Percentiles rank a stretch among this genome's conserved stretches.
These are phyloP conservation scores for Pseudofabraea citricarpa DNA, from an alignment of 2,329 filamentous ascomycete genomes.

Conservation along the genomic window DNA sequence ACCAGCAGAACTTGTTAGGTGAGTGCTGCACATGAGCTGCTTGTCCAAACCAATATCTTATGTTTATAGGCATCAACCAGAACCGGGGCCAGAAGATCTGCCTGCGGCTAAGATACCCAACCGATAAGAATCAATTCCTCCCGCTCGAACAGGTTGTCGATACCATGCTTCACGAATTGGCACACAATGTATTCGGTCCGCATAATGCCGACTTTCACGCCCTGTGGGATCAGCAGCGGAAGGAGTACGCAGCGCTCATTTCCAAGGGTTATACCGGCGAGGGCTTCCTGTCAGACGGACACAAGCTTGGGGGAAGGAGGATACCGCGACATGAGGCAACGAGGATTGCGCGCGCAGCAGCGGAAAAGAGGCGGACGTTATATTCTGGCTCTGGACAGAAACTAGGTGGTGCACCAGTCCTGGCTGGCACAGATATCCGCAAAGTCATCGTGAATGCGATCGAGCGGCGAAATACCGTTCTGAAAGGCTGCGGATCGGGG, in stretches of 20 bases:
- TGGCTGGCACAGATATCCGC: conserved; percentile 64
- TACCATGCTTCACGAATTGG: conserved; percentile 91
- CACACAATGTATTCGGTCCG: conserved; percentile 79
- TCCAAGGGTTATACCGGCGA: conserved; percentile 87
- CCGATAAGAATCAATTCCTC: conserved; percentile 72
- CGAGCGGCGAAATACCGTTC: conserved; percentile 60
- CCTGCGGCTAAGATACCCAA: conserved; percentile 72
- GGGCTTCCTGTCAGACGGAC: conserved; percentile 74
- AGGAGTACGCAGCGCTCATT: conserved; percentile 73
- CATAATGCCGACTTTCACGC: conserved; percentile 81
- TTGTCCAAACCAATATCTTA: not conserved
- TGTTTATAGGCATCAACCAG: conserved; percentile 65
- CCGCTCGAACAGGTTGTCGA: conserved; percentile 77
- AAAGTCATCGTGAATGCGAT: conserved; percentile 68
- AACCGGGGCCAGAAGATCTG: conserved; percentile 75
- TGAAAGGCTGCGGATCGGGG: conserved; percentile 66
- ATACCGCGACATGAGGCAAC: conserved; percentile 71
- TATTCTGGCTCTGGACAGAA: conserved; percentile 62
- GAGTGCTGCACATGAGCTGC: conserved; percentile 12
- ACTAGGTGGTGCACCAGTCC: conserved; percentile 59
- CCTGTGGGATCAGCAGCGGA: conserved; percentile 83
- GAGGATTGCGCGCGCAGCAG: conserved; percentile 66
- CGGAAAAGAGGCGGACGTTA: conserved; percentile 61
- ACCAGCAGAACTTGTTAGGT: conserved; percentile 69
- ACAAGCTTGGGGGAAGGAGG: conserved; percentile 62